Evolutionary conservation across 805 yeast genomes (phyloP).

Genomic region (Kregervanrija delftensis): DNA sequence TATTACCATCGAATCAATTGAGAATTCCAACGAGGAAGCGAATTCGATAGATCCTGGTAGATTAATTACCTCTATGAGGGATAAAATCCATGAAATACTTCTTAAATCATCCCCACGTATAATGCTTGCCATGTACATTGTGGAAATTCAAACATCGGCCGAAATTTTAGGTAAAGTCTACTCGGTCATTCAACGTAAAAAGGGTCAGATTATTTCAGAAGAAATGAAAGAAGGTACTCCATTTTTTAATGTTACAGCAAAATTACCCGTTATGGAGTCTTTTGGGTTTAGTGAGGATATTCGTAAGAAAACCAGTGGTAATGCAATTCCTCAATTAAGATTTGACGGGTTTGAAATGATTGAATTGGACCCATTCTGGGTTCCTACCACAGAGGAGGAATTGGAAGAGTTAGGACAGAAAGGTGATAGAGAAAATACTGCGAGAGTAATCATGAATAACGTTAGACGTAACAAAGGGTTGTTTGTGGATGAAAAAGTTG

Average conservation of each 20-base stretch:
- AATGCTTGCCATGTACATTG: constrained; percentile 85
- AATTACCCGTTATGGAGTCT: constrained; percentile 90
- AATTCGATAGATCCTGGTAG: constrained; percentile 58
- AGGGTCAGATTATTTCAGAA: constrained; percentile 80
- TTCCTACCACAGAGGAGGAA: constrained; percentile 96
- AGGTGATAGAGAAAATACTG: constrained; percentile 79
- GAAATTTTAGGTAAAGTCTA: constrained; percentile 95
- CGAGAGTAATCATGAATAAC: constrained; percentile 75
- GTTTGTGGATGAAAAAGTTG: constrained; percentile 82
- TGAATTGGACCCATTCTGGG: constrained; percentile 97
- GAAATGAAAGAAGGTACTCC: constrained; percentile 99
- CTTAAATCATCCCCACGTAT: constrained; percentile 83
- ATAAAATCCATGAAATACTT: constrained; percentile 62
- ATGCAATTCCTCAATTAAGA: constrained; percentile 92
- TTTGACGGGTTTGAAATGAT: constrained; percentile 83
- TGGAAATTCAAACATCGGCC: constrained; percentile 92
- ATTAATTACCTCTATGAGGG: constrained; percentile 65
- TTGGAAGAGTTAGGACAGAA: constrained; percentile 87
- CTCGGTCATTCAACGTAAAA: constrained; percentile 83
- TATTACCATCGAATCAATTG: constrained; percentile 39
- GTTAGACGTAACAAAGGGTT: constrained; percentile 85
- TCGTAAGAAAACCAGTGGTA: constrained; percentile 88
- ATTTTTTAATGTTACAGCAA: constrained; percentile 79
- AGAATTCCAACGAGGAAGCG: constrained; percentile 20
- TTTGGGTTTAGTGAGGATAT: constrained; percentile 96